Conservation (phyloP, 768 basidiomycete species). For the Agaricus blazei region DNA sequence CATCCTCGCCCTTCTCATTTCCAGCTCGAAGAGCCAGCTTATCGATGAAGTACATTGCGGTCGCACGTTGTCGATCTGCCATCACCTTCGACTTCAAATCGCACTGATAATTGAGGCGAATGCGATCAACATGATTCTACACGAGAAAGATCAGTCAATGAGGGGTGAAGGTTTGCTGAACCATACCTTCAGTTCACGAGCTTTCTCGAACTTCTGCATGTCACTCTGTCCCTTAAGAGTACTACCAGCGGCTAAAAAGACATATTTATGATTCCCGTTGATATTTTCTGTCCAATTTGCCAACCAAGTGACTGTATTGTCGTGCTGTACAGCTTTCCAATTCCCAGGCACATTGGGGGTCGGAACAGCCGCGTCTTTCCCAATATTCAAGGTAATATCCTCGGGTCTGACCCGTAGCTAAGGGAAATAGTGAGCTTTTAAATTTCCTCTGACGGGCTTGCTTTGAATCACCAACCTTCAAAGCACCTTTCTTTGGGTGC, state of each 20-base stretch:
- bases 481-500: slow-evolving; percentile 93
- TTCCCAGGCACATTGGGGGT: slow-evolving; percentile 87
- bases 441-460: background rate
- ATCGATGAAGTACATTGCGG: slow-evolving; percentile 99
- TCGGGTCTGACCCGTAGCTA: slow-evolving; percentile 88
- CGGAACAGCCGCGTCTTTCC: slow-evolving; percentile 66
- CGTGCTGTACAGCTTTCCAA: slow-evolving; percentile 87
- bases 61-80: slow-evolving; percentile 95
- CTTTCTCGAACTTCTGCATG: slow-evolving; percentile 97
- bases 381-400: slow-evolving; percentile 95
- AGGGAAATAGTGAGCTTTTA: slow-evolving; percentile 4
- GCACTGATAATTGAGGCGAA: slow-evolving; percentile 80
- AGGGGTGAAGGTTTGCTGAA: background rate
- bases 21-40: slow-evolving; percentile 95
- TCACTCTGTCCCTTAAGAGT: slow-evolving; percentile 98
- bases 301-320: slow-evolving; percentile 97
- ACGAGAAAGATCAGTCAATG: background rate
- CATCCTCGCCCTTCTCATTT: slow-evolving; percentile 99
- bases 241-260: slow-evolving; percentile 96
- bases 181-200: slow-evolving; percentile 85
- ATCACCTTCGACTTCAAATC: slow-evolving; percentile 90
- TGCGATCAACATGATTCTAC: slow-evolving; percentile 86
- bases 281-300: slow-evolving; percentile 99
- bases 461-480: slow-evolving; percentile 61
- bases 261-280: slow-evolving; percentile 94